Evolutionary conservation across 2,329 filamentous ascomycete genomes (phyloP), one percentile per base, ranked within the genome.

Genomic region (Cladophialophora immunda): DNA sequence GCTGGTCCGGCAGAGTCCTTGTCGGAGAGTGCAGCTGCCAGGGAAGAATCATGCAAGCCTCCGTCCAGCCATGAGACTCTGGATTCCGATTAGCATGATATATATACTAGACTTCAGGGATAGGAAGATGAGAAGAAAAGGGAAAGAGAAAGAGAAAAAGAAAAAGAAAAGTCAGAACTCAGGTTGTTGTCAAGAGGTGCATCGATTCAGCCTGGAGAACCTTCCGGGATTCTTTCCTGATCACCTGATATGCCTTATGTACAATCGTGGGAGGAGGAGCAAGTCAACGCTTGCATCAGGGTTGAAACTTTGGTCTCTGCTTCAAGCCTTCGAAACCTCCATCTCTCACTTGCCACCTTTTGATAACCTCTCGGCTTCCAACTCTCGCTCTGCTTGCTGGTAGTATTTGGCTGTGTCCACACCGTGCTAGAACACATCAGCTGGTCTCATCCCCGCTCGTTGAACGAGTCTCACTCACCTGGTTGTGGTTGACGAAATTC

Each of bases 371-470:
- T 97, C 93, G 45, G 89, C 90, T 82, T 97, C 95, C 75, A 99
- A 82, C 81, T 99, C 95, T 79, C 90, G 86, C 85, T 99, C 95
- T 7, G 95, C 95, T 80, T 97, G 93, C 78, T 90, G 90, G 81
- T 97, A 99, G 84, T 99, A 99, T 84, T 99, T 99, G 71, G 94
- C 93, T 34, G 95, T 99, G 79, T 99, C 95, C 66, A 99, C 92
- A 73, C 95, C 95, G 79, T 99, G 95, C 87, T 96, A 67, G 41
- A 64, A 75, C 66, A 53, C 61, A 64, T 62, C 36, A 61, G 54
- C 47, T 58, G 53, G 52, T 54, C 19, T 27, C 9, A 27, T n/a
- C 32, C 25, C 34, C 52, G n/a, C 57, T 29, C 32, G n/a, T 19
- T 9, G 45, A 64, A 30, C 54, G 36, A 52, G 4, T 19, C 15